These are phyloP conservation scores for Arachnopeziza araneosa DNA, from an alignment of 2,329 filamentous ascomycete genomes.

Conservation along the genomic window DNA sequence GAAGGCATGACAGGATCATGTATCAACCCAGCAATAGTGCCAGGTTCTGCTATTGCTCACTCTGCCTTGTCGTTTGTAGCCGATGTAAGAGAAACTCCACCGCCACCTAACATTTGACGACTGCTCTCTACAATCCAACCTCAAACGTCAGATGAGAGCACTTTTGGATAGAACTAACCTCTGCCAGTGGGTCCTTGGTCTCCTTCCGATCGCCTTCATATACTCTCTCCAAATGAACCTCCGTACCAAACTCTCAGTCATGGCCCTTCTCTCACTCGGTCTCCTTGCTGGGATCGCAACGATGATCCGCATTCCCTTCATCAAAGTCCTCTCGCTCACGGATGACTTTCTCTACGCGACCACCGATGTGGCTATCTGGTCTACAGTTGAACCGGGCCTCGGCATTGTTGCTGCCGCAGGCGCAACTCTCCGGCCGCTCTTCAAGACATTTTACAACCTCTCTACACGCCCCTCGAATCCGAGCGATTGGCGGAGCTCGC, in stretches of 20 bases:
- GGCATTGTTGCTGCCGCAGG: conserved; percentile 18
- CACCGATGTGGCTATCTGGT: conserved; percentile 26
- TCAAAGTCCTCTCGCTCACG: conserved; percentile 11
- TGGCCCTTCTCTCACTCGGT: conserved; percentile 40
- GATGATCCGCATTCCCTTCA: conserved; percentile 27
- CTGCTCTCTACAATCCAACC: too few species aligned
- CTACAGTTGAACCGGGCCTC: conserved; percentile 20
- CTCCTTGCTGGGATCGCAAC: conserved; percentile 13
- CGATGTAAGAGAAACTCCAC: not conserved
- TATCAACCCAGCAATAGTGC: conserved; percentile 37
- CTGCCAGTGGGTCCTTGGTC: conserved; percentile 34
- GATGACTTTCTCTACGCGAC: conserved; percentile 25
- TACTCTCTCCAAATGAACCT: conserved; percentile 45
- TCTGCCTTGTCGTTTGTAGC: conserved; percentile 21
- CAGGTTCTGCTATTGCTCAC: conserved; percentile 40
- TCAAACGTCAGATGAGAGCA: too few species aligned
- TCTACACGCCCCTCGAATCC: not conserved
- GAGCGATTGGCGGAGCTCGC: not conserved
- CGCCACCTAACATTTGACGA: not conserved
- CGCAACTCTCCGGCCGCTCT: conserved; percentile 23
- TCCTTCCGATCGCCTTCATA: conserved; percentile 45
- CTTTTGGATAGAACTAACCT: not conserved
- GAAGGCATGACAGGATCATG: conserved; percentile 35
- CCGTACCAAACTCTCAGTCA: conserved; percentile 41
- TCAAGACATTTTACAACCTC: conserved; percentile 4